Percentiles rank a stretch among this genome's conserved stretches.
These are phyloP conservation scores for Phyllosticta capitalensis DNA, from an alignment of 2,329 filamentous ascomycete species.

Conservation along the genomic window DNA sequence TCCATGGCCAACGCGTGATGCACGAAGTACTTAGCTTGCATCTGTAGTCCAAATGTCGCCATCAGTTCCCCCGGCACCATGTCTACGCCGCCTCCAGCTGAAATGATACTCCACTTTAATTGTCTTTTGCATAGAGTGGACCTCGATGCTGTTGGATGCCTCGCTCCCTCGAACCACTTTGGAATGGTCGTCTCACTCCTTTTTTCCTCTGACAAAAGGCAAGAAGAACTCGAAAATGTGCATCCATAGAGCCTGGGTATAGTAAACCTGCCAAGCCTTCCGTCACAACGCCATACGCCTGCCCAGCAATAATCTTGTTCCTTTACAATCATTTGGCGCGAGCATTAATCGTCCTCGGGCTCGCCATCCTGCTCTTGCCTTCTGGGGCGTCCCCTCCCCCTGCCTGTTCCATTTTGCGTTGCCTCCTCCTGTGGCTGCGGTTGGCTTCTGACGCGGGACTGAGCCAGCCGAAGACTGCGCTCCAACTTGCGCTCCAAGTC, in stretches of 20 bases:
- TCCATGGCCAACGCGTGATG: too few relatives aligned
- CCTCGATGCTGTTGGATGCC: background rate
- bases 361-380: background rate
- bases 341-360: conserved; percentile 1
- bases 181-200: background rate
- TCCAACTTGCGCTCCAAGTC: conserved; percentile 25
- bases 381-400: background rate
- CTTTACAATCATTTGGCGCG: background rate
- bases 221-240: background rate
- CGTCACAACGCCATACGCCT: conserved; percentile 5
- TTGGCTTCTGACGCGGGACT: background rate
- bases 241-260: background rate
- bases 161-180: background rate
- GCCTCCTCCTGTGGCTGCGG: background rate
- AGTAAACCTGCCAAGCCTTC: background rate
- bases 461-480: conserved; percentile 21
- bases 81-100: background rate
- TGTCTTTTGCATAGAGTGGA: background rate
- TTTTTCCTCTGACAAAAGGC: background rate
- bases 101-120: background rate
- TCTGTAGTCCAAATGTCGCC: background rate
- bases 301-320: background rate
- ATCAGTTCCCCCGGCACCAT: background rate
- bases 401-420: background rate
- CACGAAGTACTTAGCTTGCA: background rate